These are phyloP conservation scores for Ensete glaucum DNA, from an alignment of 176 grass and related monocot genomes.

Conservation along the genomic window DNA sequence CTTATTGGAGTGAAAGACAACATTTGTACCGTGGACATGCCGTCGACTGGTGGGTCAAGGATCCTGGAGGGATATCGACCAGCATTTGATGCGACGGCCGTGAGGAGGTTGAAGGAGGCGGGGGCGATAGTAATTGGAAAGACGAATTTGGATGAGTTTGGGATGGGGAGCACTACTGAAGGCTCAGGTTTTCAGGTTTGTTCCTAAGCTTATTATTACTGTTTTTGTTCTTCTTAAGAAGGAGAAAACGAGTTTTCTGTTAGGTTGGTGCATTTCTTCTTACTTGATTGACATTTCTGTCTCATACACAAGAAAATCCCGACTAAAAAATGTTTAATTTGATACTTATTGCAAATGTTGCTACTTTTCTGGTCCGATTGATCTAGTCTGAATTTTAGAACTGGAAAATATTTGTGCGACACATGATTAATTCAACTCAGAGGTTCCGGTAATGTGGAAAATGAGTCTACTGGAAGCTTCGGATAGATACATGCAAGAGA, in stretches of 20 bases:
- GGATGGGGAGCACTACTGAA: conserved; percentile 96
- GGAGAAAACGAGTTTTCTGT: not conserved
- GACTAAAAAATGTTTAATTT: too few species aligned
- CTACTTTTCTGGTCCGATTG: too few species aligned
- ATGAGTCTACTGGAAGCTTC: not conserved
- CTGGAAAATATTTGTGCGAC: not conserved
- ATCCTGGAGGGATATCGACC: conserved; percentile 81
- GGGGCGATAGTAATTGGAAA: conserved; percentile 79
- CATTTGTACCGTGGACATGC: conserved; percentile 75
- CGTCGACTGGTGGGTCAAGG: conserved; percentile 78
- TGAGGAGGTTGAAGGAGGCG: conserved; percentile 56
- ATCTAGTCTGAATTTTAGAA: not conserved
- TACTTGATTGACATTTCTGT: not conserved
- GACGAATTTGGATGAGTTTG: conserved; percentile 90
- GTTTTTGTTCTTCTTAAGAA: too few species aligned
- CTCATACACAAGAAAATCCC: too few species aligned
- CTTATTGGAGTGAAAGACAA: conserved; percentile 87
- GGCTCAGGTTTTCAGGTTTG: conserved; percentile 78
- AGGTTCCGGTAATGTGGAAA: not conserved
- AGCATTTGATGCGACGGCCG: conserved; percentile 77
- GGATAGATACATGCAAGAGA: not conserved
- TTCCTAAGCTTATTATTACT: not conserved
- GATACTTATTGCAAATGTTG: too few species aligned
- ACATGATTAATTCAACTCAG: not conserved
- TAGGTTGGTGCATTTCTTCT: not conserved